Evolutionary conservation across 2,329 filamentous ascomycete species (phyloP).

Genomic region (Fusarium papillatum): DNA sequence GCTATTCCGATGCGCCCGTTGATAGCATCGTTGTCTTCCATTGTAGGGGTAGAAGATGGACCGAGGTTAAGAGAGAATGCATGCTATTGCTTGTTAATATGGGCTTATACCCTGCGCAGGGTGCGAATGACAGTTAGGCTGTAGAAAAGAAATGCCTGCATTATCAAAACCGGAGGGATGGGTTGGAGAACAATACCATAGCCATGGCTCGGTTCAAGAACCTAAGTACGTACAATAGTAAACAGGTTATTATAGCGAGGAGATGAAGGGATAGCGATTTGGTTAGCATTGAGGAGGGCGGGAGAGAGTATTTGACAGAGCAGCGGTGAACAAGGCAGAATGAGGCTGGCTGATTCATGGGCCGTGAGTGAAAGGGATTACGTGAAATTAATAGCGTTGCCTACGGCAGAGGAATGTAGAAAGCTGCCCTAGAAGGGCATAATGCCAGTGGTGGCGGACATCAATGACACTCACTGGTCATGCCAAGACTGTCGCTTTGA

Average conservation of each 20-base stretch:
- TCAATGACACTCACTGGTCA: not conserved
- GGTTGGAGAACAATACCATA: not conserved
- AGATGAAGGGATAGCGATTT: not conserved
- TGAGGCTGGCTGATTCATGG: not conserved
- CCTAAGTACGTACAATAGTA: not conserved
- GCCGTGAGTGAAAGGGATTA: not conserved
- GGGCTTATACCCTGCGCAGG: not conserved
- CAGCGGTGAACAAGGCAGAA: not conserved
- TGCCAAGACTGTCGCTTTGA: not conserved
- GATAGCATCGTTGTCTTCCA: not conserved
- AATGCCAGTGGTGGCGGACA: not conserved
- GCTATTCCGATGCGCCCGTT: not conserved
- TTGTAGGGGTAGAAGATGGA: not conserved
- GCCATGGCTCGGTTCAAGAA: not conserved
- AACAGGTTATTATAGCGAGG: not conserved
- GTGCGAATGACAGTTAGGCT: not conserved
- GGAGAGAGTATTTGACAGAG: not conserved
- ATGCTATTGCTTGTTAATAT: not conserved
- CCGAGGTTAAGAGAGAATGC: not conserved
- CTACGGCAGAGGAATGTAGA: not conserved
- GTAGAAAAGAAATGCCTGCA: not conserved
- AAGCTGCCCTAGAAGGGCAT: not conserved
- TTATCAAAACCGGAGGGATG: not conserved
- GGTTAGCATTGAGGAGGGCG: not conserved
- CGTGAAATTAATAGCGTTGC: not conserved